Conservation (phyloP, 225 moss, liverwort and hornwort species). For the Pseudisothecium myosuroides region DNA sequence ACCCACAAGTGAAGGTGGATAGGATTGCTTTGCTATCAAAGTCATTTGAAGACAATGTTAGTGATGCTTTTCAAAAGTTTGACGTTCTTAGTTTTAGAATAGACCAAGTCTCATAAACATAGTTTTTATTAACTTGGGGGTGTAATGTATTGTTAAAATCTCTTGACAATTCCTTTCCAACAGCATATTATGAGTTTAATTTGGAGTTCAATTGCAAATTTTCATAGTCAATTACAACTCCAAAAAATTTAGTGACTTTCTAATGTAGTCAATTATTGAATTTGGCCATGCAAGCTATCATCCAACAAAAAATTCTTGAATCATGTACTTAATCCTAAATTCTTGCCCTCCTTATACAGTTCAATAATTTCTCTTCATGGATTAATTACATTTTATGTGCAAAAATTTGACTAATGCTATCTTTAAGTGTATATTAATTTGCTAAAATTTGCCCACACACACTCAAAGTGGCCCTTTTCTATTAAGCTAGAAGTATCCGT, state of each 20-base stretch:
- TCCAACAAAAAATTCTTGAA: neutral
- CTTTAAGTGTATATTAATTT: neutral
- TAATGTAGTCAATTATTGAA: neutral
- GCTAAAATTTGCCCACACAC: accelerated
- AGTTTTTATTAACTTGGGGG: too few species aligned
- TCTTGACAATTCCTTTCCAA: neutral
- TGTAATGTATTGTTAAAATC: neutral
- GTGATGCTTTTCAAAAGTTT: too few species aligned
- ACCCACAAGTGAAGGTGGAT: too few species aligned
- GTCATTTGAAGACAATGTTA: too few species aligned
- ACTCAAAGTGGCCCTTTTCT: accelerated
- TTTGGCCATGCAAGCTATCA: neutral
- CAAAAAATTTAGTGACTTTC: neutral
- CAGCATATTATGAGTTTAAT: neutral
- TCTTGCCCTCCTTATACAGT: too few species aligned
- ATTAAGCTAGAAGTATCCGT: accelerated
- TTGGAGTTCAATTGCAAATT: neutral
- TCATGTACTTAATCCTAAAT: neutral
- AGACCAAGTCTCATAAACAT: accelerated
- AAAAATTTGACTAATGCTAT: too few species aligned
- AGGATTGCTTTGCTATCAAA: too few species aligned
- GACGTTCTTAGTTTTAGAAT: too few species aligned
- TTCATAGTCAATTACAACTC: neutral
- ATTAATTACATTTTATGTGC: too few species aligned
- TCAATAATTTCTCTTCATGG: too few species aligned